Base-by-base conservation (phyloP, 2,329 filamentous ascomycete genomes). In the Trichophyton equinum region DNA sequence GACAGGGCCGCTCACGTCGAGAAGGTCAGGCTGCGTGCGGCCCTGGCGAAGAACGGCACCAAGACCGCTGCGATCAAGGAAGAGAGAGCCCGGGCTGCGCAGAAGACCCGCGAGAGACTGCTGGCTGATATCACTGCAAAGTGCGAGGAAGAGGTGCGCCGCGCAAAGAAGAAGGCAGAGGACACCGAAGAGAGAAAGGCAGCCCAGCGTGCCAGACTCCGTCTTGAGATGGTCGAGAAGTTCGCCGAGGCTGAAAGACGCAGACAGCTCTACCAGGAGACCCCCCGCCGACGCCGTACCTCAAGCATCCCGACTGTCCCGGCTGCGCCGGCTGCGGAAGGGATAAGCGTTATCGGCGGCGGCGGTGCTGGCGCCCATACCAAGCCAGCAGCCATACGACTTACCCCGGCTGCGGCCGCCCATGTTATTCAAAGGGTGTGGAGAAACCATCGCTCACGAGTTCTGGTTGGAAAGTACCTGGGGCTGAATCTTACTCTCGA, bases 161-260 rank as follows among this genome's bases (percentile, higher is more conserved):
- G 83, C 44, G 84, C 84, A 49, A 86, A 86, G 76, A 82, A 83
- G 71, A 81, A 85, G 59, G 84, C 84, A 7, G 83, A 86, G 71
- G 83, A 86, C 64, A 84, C 82, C 67, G 82, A 82, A 67, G 82
- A 85, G 70, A 78, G 80, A 65, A 83, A 84, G 70, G 81, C 83
- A 42, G 82, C 82, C 11, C 83, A 86, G 66, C 79, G 85, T 70
- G 76, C 78, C 59, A 78, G 81, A 58, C 76, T 82, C 62, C 77
- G 81, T 47, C 68, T 81, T 62, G 83, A 85, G 67, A 83, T 86
- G 81, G 80, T 83, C 49, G 83, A 85, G 74, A 83, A 83, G 66
- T 79, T 84, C 63, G 83, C 83, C 8, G 83, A 85, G 63, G 83
- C 82, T 2, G 83, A 85, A 67, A 81, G 77, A 68, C 76, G 84